Evolutionary conservation across 495 filamentous ascomycete genomes (phyloP).

Genomic region (Margaritispora aquatica): DNA sequence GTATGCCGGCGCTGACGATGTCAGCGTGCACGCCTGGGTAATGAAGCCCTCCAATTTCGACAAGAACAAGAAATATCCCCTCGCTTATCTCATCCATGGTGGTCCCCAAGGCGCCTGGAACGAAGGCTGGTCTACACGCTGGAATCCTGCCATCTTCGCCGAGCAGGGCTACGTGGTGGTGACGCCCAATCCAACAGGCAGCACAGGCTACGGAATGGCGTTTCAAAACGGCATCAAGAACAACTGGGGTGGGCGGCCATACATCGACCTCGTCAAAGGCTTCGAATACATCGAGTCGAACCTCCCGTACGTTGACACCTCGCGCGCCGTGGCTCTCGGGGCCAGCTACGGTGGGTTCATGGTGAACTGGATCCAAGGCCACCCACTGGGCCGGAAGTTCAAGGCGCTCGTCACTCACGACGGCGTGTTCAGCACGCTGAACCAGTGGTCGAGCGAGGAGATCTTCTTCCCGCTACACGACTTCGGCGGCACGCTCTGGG

Average conservation of each 20-base stretch:
- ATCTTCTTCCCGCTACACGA: constrained; percentile 87
- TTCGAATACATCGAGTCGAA: constrained; percentile 72
- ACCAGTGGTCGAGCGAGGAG: constrained; percentile 73
- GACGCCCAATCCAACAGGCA: constrained; percentile 83
- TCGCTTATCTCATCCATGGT: constrained; percentile 82
- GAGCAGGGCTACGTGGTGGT: constrained; percentile 89
- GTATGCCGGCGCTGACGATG: constrained; percentile 55
- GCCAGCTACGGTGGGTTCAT: constrained; percentile 87
- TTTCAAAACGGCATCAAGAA: constrained; percentile 70
- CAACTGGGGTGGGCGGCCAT: constrained; percentile 75
- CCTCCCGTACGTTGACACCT: constrained; percentile 67
- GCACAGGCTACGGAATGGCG: constrained; percentile 76
- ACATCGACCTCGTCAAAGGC: constrained; percentile 73
- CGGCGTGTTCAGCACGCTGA: constrained; percentile 75
- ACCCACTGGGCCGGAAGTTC: constrained; percentile 68
- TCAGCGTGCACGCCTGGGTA: constrained; percentile 70
- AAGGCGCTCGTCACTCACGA: constrained; percentile 90
- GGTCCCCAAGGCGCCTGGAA: constrained; percentile 84
- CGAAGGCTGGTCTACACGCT: constrained; percentile 79
- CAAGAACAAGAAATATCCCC: constrained; percentile 65
- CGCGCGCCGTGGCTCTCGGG: constrained; percentile 72
- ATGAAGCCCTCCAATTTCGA: constrained; percentile 78
- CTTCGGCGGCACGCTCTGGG: constrained; percentile 71
- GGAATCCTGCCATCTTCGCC: constrained; percentile 89
- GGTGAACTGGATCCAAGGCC: constrained; percentile 76